A percentile compares a stretch with the other conserved stretches of the same genome.
Conservation (phyloP, 2,329 filamentous ascomycete species). For the Colletotrichum destructivum region DNA sequence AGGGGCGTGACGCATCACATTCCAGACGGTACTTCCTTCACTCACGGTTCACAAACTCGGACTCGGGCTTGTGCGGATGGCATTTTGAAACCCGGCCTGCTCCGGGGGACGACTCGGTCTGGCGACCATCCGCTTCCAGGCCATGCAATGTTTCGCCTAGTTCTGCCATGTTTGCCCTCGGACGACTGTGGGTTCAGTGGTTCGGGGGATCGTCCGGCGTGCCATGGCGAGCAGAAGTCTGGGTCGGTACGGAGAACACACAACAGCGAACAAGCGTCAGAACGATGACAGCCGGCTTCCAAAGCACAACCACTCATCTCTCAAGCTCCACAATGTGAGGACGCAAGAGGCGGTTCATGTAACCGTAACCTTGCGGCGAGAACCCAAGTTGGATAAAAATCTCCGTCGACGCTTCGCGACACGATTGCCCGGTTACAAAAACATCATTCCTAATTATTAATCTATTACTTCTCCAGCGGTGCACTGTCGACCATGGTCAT, state of each 20-base stretch:
- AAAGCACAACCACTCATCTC: constrained; percentile 5
- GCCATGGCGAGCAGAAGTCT: constrained; percentile 7
- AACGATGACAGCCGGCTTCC: constrained; percentile 7
- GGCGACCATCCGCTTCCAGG: constrained; percentile 13
- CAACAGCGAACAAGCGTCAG: constrained; percentile 11
- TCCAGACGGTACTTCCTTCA: not conserved
- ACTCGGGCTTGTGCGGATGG: constrained; percentile 8
- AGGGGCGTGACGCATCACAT: constrained; percentile 19
- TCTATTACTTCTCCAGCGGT: constrained; percentile 19
- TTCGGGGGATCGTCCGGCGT: constrained; percentile 13
- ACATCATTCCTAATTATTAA: not conserved
- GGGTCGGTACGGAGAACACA: constrained; percentile 19
- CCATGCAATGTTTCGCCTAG: not conserved
- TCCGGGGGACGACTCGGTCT: constrained; percentile 23
- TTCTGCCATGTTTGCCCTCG: not conserved
- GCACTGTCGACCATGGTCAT: constrained; percentile 1
- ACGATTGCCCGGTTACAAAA: not conserved
- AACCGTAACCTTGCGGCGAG: constrained; percentile 5
- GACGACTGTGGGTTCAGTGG: not conserved
- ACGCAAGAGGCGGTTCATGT: constrained; percentile 18
- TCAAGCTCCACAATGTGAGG: constrained; percentile 4
- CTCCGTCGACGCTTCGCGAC: constrained; percentile 5
- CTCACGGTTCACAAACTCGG: not conserved
- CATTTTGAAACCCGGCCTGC: constrained; percentile 20
- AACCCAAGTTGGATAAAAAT: constrained; percentile 8